These are phyloP conservation scores for Ceratonia siliqua DNA, from an alignment of 306 rosid genomes.

Conservation along the genomic window DNA sequence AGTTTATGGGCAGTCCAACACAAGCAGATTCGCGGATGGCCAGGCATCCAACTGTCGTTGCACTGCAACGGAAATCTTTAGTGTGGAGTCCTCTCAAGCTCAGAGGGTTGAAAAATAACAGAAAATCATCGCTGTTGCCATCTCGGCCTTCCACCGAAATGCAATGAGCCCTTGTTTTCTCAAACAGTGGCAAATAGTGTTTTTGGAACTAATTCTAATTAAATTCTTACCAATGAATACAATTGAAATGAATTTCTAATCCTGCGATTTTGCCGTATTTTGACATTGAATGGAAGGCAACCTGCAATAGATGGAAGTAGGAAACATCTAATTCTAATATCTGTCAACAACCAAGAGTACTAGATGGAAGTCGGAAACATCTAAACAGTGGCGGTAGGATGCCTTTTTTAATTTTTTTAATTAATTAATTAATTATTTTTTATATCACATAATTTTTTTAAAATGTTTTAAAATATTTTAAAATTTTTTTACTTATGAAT, in stretches of 20 bases:
- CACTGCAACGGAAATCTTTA: conserved; percentile 63
- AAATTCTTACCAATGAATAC: background rate
- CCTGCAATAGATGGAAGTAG: background rate
- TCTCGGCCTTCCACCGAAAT: conserved; percentile 52
- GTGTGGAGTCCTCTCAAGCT: conserved; percentile 89
- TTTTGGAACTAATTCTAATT: background rate
- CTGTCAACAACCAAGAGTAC: too few relatives aligned
- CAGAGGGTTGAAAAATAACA: conserved; percentile 52
- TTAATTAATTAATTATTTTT: too few relatives aligned
- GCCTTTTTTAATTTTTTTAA: too few relatives aligned
- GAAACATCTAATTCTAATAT: too few relatives aligned
- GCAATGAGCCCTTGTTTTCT: conserved; percentile 38
- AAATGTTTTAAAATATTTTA: too few relatives aligned
- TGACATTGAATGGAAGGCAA: too few relatives aligned
- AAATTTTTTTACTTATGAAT: too few relatives aligned
- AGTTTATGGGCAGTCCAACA: conserved; percentile 80
- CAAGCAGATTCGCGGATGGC: conserved; percentile 45
- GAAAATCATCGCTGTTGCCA: conserved; percentile 74
- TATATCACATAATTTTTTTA: too few relatives aligned
- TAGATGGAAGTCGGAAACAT: too few relatives aligned
- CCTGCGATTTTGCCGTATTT: background rate
- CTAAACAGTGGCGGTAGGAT: too few relatives aligned
- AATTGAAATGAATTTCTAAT: conserved; percentile 5
- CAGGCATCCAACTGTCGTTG: conserved; percentile 52
- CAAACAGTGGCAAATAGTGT: background rate